These are phyloP conservation scores for Fusarium veterinarium DNA, from an alignment of 2,329 filamentous ascomycete species.

Conservation along the genomic window DNA sequence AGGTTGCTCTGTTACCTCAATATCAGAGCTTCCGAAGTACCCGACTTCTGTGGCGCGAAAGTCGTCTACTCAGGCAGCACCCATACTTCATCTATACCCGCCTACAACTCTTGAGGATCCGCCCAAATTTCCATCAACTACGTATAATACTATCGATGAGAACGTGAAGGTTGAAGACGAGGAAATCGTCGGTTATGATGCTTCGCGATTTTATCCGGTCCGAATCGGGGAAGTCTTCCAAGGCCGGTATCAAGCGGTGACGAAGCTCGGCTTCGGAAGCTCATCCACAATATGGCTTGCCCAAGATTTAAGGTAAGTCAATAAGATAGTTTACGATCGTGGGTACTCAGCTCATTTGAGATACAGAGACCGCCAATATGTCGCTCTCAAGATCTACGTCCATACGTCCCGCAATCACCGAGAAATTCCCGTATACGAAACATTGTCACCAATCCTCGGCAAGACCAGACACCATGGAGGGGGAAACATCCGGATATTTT, in stretches of 20 bases:
- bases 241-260: conserved; percentile 51
- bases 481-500: conserved; percentile 35
- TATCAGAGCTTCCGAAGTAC: not conserved
- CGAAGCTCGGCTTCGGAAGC: conserved; percentile 56
- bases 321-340: too few relatives aligned
- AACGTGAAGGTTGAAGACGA: conserved; percentile 50
- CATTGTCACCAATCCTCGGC: not conserved
- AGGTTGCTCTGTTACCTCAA: fast-evolving
- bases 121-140: not conserved
- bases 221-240: conserved; percentile 52
- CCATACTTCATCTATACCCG: not conserved
- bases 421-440: conserved; percentile 33
- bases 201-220: conserved; percentile 53
- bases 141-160: not conserved
- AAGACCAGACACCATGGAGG: not conserved
- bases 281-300: conserved; percentile 58
- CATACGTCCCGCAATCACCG: conserved; percentile 39
- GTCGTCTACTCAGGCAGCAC: not conserved
- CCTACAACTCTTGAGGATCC: not conserved
- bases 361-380: conserved; percentile 43
- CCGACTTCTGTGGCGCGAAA: not conserved
- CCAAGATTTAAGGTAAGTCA: conserved; percentile 7
- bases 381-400: conserved; percentile 49
- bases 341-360: not conserved
- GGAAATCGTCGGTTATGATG: conserved; percentile 48